Base-by-base conservation (phyloP, 352 stramenopile genomes). In the Pythium grandisporangium region DNA sequence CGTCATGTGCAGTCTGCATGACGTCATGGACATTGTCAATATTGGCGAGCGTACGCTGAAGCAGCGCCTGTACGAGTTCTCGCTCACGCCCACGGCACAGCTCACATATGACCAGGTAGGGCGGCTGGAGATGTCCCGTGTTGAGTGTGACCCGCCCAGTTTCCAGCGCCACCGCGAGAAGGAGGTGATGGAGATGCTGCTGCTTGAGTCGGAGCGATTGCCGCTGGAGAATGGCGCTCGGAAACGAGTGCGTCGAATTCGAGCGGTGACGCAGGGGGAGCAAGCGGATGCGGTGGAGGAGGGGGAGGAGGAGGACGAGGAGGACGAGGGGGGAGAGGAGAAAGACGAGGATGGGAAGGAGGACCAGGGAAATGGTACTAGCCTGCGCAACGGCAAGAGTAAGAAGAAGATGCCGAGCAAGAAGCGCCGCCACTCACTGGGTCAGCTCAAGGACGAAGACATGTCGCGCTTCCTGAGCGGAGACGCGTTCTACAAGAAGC, bases 1-100 rank as follows among this genome's bases (percentile, higher is more conserved):
- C 0, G 88, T 97, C 29, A 90, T 77, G 54, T 91, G 84, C 49
- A 90, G 59, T 49, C 57, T 91, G 14, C 67, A 86, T 44, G 72
- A 92, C 41, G 79, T 92, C 19, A 88, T 88, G 66, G 75, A 88
- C 41, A 93, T 98, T 23, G 75, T 99, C 3, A 95, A 95, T 51
- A 97, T 99, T 30, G 96, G 93, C 55, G 95, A 97, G 39, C 72
- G 95, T 29, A 99, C 96, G 27, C 77, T 99, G 0, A 94, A 88
- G 42, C 96, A 91, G 52, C 89, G 96, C 2, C 72, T 99, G 33
- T 91, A 86, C 43, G 96, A 99, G 63, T 99, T 99, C 60, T 94
- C 97, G 45, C 61, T 86, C 11, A 99, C 95, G 17, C 93, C 93
- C 0, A 95, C 84, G 35, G 95, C 93, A 7, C 83, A 84, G 45